These are phyloP conservation scores for Arthrobotrys sphaeroides DNA, from an alignment of 2,329 filamentous ascomycete genomes.

Conservation along the genomic window DNA sequence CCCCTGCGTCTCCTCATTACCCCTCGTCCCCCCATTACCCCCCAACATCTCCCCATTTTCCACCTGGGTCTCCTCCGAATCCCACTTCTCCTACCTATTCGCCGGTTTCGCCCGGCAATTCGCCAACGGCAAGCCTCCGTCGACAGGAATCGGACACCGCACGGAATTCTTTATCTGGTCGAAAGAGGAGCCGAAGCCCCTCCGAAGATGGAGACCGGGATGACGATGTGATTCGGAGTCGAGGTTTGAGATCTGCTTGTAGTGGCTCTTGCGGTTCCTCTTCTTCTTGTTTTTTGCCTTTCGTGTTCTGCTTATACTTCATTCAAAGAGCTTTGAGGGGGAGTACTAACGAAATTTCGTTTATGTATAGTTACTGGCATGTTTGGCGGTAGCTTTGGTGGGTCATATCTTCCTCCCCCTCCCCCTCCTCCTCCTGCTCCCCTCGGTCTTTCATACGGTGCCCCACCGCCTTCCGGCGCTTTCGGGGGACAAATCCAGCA, in stretches of 20 bases:
- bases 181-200: neutral
- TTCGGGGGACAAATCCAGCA: neutral
- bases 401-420: neutral
- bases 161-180: neutral
- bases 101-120: neutral
- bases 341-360: neutral
- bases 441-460: neutral
- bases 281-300: too few relatives aligned
- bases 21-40: neutral
- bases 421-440: neutral
- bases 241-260: too few relatives aligned
- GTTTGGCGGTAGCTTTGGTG: slow-evolving; percentile 15
- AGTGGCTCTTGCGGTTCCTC: too few relatives aligned
- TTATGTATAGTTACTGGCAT: slow-evolving; percentile 5
- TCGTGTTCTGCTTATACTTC: too few relatives aligned
- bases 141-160: neutral
- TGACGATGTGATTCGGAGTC: neutral
- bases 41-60: neutral
- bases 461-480: neutral
- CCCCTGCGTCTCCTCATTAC: neutral
- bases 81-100: slow-evolving; percentile 5
- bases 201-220: neutral
- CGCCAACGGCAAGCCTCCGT: neutral
- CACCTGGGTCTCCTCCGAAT: neutral
- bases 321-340: neutral